phyloP scores from a whole-genome alignment of 1,284 basidiomycete genomes.

The Austroboletus novae-zelandiae region DNA sequence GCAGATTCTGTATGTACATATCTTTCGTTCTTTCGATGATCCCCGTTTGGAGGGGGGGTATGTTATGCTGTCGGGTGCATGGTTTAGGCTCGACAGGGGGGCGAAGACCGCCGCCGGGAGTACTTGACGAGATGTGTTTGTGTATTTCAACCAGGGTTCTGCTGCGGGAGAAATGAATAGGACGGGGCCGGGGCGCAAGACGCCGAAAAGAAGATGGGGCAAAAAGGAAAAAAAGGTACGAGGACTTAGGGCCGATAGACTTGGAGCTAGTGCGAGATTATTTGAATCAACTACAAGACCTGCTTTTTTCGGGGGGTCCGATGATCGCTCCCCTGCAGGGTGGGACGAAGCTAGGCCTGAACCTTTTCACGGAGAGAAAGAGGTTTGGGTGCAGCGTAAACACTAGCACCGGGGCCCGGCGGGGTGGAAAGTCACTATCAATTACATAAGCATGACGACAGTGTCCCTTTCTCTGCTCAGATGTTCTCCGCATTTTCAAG shows the following conservation, averaged over 20 bases:
- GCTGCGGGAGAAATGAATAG: background rate
- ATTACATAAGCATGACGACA: constrained; percentile 7
- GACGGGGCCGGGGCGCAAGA: too few species aligned
- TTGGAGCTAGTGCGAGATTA: constrained; percentile 2
- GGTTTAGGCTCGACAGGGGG: constrained; percentile 10
- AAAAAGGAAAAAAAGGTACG: background rate
- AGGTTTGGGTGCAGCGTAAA: background rate
- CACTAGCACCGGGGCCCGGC: background rate
- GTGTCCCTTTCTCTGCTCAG: background rate
- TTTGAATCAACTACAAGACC: constrained; percentile 6
- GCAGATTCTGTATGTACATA: constrained; percentile 7
- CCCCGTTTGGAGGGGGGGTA: constrained; percentile 3
- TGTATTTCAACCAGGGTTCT: background rate
- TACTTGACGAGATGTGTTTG: background rate
- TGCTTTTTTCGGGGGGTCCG: constrained; percentile 10
- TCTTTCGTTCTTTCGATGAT: background rate
- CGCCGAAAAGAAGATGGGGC: background rate
- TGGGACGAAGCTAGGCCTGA: background rate
- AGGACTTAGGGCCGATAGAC: constrained; percentile 11
- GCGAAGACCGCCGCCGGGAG: background rate
- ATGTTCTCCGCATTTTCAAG: constrained; percentile 35
- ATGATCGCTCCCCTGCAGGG: constrained; percentile 2
- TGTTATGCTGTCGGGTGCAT: background rate
- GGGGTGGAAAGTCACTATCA: too few species aligned
- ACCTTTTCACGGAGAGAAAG: background rate